Percentiles rank a stretch among this genome's conserved stretches.
Conservation (phyloP, 202 grass and related monocot genomes). For the Setaria viridis region DNA sequence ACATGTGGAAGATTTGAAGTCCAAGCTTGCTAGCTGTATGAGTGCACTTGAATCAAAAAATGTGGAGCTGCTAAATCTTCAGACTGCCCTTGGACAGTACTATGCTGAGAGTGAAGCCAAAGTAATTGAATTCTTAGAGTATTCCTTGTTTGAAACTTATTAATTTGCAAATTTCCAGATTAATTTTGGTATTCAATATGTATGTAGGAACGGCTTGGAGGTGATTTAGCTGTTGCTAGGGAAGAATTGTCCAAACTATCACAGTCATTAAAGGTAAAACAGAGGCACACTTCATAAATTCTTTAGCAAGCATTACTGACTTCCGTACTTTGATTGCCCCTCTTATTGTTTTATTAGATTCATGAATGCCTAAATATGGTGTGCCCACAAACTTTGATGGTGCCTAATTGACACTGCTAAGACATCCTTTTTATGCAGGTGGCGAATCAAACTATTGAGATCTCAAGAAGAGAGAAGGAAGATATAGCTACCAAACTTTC, state of each 20-base stretch:
- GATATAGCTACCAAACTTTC: slow-evolving; percentile 64
- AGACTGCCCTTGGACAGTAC: slow-evolving; percentile 98
- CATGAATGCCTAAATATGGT: slow-evolving; percentile 28
- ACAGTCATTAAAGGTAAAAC: slow-evolving; percentile 79
- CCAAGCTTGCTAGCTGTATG: slow-evolving; percentile 81
- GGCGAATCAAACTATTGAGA: slow-evolving; percentile 79
- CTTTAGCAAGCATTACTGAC: slow-evolving; percentile 29
- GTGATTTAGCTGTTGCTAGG: slow-evolving; percentile 83
- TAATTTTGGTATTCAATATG: slow-evolving; percentile 40
- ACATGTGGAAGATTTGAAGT: slow-evolving; percentile 74
- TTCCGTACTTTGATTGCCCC: slow-evolving; percentile 23
- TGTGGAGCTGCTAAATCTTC: slow-evolving; percentile 87
- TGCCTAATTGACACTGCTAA: slow-evolving; percentile 8
- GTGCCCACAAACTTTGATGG: neutral
- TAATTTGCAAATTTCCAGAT: neutral
- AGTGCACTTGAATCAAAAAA: slow-evolving; percentile 89
- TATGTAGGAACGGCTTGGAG: slow-evolving; percentile 81
- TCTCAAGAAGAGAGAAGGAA: slow-evolving; percentile 81
- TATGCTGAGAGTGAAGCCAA: slow-evolving; percentile 98
- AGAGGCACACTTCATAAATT: slow-evolving; percentile 26
- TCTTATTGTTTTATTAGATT: slow-evolving; percentile 26
- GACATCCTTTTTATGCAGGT: slow-evolving; percentile 49
- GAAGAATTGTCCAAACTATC: slow-evolving; percentile 83
- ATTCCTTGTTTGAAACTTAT: slow-evolving; percentile 29
- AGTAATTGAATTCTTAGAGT: slow-evolving; percentile 49